Conservation (phyloP, 495 filamentous ascomycete genomes). For the Trichoderma reesei region DNA sequence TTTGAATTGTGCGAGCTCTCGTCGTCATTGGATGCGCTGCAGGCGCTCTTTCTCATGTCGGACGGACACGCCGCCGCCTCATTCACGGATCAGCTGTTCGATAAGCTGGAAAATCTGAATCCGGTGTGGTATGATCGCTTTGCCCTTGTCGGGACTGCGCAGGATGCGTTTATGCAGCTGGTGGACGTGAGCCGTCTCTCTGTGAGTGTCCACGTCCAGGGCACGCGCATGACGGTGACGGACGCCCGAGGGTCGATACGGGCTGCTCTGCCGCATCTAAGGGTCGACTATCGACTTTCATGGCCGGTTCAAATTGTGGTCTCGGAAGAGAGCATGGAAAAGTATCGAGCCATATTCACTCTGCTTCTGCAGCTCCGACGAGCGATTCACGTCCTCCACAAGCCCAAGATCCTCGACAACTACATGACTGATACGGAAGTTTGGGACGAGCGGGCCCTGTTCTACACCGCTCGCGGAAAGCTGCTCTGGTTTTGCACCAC, state of each 20-base stretch:
- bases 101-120: conserved; percentile 59
- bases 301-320: conserved; percentile 87
- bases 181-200: conserved; percentile 52
- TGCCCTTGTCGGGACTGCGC: conserved; percentile 67
- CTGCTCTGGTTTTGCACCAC: conserved; percentile 72
- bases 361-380: conserved; percentile 71
- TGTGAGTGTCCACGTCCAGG: conserved; percentile 38
- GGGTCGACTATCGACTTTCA: conserved; percentile 53
- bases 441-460: conserved; percentile 31
- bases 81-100: conserved; percentile 63
- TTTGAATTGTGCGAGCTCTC: conserved; percentile 61
- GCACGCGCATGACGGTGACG: conserved; percentile 21
- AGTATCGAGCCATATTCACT: conserved; percentile 61
- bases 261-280: conserved; percentile 43
- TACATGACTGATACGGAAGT: conserved; percentile 15
- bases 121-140: conserved; percentile 73
- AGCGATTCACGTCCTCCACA: conserved; percentile 57
- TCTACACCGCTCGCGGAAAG: conserved; percentile 57
- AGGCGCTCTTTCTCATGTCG: conserved; percentile 60
- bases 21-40: conserved; percentile 54
- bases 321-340: conserved; percentile 44
- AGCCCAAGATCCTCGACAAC: conserved; percentile 34
- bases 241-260: conserved; percentile 36
- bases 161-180: conserved; percentile 50
- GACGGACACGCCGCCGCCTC: conserved; percentile 54